Conservation (phyloP, 2,329 filamentous ascomycete genomes). For the Madurella fahalii region DNA sequence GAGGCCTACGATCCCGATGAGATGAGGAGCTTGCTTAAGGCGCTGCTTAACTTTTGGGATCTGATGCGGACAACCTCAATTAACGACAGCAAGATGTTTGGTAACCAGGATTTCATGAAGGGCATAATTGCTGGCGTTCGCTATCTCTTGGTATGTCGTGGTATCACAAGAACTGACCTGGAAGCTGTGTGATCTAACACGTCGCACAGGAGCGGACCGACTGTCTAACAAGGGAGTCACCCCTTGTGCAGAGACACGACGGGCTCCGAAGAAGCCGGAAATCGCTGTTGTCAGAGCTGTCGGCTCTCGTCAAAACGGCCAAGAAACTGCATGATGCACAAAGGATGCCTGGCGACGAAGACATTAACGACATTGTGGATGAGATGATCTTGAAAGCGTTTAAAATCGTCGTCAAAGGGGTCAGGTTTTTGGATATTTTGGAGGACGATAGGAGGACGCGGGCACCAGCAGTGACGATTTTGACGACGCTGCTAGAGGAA, state of each 20-base stretch:
- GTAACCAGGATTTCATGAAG: conserved; percentile 90
- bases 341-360: conserved; percentile 42
- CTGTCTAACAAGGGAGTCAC: conserved; percentile 79
- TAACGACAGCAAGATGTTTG: conserved; percentile 73
- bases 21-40: conserved; percentile 79
- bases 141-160: conserved; percentile 70
- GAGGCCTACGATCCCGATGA: conserved; percentile 87
- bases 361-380: conserved; percentile 74
- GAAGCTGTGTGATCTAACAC: conserved; percentile 16
- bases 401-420: conserved; percentile 86
- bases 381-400: conserved; percentile 93
- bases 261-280: conserved; percentile 77
- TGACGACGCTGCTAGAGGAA: conserved; percentile 59
- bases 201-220: conserved; percentile 71
- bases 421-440: conserved; percentile 84
- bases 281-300: conserved; percentile 82
- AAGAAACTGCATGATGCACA: conserved; percentile 79
- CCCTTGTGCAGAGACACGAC: conserved; percentile 70
- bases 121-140: conserved; percentile 91
- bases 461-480: conserved; percentile 52
- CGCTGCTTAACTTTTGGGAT: conserved; percentile 89
- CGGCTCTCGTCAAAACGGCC: conserved; percentile 80
- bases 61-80: conserved; percentile 73
- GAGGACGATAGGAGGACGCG: conserved; percentile 57
- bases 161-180: no score